These are phyloP conservation scores for Edhazardia aedis DNA, from an alignment of 371 early-diverging fungal genomes.

Conservation along the genomic window DNA sequence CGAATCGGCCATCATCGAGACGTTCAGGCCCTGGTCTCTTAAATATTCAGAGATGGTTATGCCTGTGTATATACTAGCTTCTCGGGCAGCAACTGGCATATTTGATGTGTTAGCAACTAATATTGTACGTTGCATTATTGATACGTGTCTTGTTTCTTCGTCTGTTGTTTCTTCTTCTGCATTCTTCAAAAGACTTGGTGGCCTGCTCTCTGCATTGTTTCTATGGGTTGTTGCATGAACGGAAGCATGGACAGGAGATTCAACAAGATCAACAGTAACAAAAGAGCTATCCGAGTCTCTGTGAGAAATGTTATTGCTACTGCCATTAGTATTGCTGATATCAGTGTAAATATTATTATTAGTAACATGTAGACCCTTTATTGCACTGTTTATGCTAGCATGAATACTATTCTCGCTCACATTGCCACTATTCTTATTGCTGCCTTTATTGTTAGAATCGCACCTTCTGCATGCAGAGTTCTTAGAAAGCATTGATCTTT, in stretches of 20 bases:
- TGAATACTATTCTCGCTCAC: too few species aligned
- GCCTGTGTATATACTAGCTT: conserved; percentile 99
- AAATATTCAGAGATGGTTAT: conserved; percentile 99
- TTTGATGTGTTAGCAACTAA: conserved; percentile 98
- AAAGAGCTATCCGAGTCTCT: too few species aligned
- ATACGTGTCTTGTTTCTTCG: conserved; percentile 73
- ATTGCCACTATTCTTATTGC: too few species aligned
- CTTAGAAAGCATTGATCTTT: too few species aligned
- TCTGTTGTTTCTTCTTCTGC: conserved; percentile 67
- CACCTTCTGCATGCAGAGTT: too few species aligned
- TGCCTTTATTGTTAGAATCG: too few species aligned
- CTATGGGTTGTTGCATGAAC: background rate
- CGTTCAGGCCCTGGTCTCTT: conserved; percentile 97
- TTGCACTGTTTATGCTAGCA: too few species aligned
- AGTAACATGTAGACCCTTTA: too few species aligned
- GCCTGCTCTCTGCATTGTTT: too few species aligned
- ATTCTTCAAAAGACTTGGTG: conserved; percentile 47
- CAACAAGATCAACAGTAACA: too few species aligned
- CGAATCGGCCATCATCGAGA: conserved; percentile 99
- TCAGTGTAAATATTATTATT: too few species aligned
- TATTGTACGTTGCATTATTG: conserved; percentile 98
- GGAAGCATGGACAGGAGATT: too few species aligned
- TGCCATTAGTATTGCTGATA: background rate
- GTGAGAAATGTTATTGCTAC: background rate
- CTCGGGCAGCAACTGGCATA: conserved; percentile 99